Base-by-base conservation (phyloP, 1,139 yeast genomes). In the Spathaspora sp. region DNA sequence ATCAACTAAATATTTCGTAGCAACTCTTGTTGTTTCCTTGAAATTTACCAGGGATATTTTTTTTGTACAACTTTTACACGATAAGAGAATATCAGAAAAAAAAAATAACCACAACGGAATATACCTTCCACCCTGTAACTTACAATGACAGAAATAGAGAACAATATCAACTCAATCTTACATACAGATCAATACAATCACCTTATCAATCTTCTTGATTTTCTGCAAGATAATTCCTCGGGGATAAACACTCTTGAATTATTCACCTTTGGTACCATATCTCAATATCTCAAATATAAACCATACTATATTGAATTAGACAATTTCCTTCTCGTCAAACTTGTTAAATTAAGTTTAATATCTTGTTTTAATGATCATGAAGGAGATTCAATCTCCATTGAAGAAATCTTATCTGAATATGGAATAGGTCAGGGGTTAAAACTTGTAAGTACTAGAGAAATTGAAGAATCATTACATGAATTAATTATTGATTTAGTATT, bases 181-280 rank as follows among this genome's bases (percentile, higher is more conserved):
- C 47, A 44, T n/a, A 27, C 26, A 4, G 7, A 11, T 13, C 47
- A 42, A 20, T 45, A 45, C 33, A 50, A 42, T 13, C 50, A 46
- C 42, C 37, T 51, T n/a, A 18, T 41, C 4, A 50, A 51, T n/a
- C 37, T 53, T 13, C 18, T 50, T 11, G 36, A 41, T 4, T 16
- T 46, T 2, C 39, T 17, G 13, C 15, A 6, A 8, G 29, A 36
- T 2, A 17, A 7, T 37, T 37, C 39, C 4, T 6, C 36, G 31
- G 26, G 42, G 29, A 34, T 43, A 16, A 61, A 63, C 44, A 62
- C 70, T 1, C 44, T 69, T 8, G 78, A 73, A 54, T 58, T 73
- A 41, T 72, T 70, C 49, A 58, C 75, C 2, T 72, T 68, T 53
- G 78, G 78, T 2, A 60, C 63, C 40, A 57, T 59, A 31, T 47